phyloP scores from a whole-genome alignment of 2,329 filamentous ascomycete species.

The Zarea fungicola region DNA sequence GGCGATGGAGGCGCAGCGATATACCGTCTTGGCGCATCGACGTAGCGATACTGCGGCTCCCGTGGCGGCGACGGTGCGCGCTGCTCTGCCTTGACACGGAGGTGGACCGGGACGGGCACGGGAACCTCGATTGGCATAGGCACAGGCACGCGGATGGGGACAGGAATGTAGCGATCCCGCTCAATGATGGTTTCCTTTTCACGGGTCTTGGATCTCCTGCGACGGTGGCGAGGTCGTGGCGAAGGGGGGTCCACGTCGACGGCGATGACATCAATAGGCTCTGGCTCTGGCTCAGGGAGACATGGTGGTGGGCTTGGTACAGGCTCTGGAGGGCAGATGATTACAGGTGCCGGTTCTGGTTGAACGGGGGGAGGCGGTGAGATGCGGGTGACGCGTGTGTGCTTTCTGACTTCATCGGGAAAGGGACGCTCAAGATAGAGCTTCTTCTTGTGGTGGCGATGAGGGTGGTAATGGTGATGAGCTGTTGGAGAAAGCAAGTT shows the following conservation, averaged over 20 bases:
- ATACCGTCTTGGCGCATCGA: constrained; percentile 1
- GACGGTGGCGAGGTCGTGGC: constrained; percentile 23
- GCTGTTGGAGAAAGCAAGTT: neutral
- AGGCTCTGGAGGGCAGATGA: constrained; percentile 19
- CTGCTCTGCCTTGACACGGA: constrained; percentile 8
- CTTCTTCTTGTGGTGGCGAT: constrained; percentile 33
- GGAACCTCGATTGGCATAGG: constrained; percentile 33
- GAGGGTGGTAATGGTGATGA: constrained; percentile 15
- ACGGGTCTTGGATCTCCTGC: constrained; percentile 25
- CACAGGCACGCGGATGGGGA: constrained; percentile 36
- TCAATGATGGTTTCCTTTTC: constrained; percentile 48
- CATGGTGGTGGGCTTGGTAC: constrained; percentile 17
- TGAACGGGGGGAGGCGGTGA: constrained; percentile 20
- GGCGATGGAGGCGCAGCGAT: constrained; percentile 2
- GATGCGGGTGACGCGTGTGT: constrained; percentile 32
- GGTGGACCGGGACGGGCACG: constrained; percentile 36
- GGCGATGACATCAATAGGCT: constrained; percentile 34
- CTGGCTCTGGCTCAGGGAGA: constrained; percentile 23
- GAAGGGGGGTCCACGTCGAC: constrained; percentile 30
- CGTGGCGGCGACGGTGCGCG: constrained; percentile 27
- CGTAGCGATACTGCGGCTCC: constrained; percentile 9
- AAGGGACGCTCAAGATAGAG: constrained; percentile 38
- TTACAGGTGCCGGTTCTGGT: constrained; percentile 14
- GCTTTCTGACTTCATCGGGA: constrained; percentile 32
- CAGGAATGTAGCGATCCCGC: constrained; percentile 43